Evolutionary conservation across 495 filamentous ascomycete genomes (phyloP), one percentile per base, ranked within the genome.

Genomic region (Xylaria scruposa): DNA sequence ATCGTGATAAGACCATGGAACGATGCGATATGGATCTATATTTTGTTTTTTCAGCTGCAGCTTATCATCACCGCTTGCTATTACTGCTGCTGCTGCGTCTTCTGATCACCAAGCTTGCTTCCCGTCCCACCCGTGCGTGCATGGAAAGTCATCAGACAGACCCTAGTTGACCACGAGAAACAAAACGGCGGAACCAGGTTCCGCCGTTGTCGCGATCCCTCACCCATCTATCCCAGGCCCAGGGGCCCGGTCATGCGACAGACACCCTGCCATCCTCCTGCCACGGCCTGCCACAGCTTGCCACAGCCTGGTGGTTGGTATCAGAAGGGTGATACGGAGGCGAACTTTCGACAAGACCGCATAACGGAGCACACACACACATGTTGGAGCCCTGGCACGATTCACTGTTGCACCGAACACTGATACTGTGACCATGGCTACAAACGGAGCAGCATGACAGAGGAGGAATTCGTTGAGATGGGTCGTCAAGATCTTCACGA

Each of bases 281-380:
- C 8, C 38, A n/a, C 7, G 33, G 33, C 33, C 33, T 36, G 33
- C 33, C 33, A 36, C 33, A 36, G 33, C 33, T 21, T 40, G 40
- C 26, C 15, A 26, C 46, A 9, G n/a, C 65, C 31, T 31, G 29
- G 29, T 54, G 26, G 49, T 29, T 42, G 17, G 49, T 29, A 56
- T 54, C n/a, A 44, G 29, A 56, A 29, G 13, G 4, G 44, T 17
- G 44, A 15, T 47, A n/a, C 0, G 8, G 29, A 53, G 33, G 65
- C 65, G 15, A 33, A 19, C 33, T 26, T 42, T 67, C 44, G 65
- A 66, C 63, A 66, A 66, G 44, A 66, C 51, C 29, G 31, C 46
- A 53, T 6, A 10, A 29, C 6, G 42, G 10, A 47, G 63, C 63
- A 67, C 31, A 31, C 63, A 67, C 31, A 31, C 46, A 67, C n/a